A percentile compares a stretch with the other conserved stretches of the same genome.
These are phyloP conservation scores for Moniliella sp. DNA, from an alignment of 1,284 basidiomycete species.

Conservation along the genomic window DNA sequence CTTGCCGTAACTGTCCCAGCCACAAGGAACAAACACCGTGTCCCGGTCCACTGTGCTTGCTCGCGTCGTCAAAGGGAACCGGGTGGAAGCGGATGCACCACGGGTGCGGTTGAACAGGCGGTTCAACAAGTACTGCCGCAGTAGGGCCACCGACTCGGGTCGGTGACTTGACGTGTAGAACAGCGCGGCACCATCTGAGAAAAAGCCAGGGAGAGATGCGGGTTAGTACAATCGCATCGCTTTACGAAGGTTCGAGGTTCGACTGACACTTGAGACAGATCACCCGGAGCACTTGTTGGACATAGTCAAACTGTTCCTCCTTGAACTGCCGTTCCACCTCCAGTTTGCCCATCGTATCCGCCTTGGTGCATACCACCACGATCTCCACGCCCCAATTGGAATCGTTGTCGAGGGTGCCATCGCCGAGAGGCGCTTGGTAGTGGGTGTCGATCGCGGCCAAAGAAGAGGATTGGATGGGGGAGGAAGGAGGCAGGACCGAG, in stretches of 20 bases:
- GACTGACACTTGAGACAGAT: conserved; percentile 70
- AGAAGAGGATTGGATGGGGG: conserved; percentile 35
- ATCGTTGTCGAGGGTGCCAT: conserved; percentile 12
- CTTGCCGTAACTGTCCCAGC: conserved; percentile 96
- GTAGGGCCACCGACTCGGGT: conserved; percentile 52
- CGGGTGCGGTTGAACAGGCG: conserved; percentile 51
- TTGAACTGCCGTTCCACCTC: conserved; percentile 34
- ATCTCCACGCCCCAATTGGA: conserved; percentile 55
- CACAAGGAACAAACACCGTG: conserved; percentile 68
- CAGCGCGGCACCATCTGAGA: conserved; percentile 61
- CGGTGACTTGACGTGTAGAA: conserved; percentile 66
- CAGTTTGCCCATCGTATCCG: conserved; percentile 32
- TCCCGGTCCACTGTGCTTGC: conserved; percentile 82
- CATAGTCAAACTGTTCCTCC: conserved; percentile 83
- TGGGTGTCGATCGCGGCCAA: conserved; percentile 23
- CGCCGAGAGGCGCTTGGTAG: conserved; percentile 8
- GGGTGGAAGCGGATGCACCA: conserved; percentile 41
- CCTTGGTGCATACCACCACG: conserved; percentile 62
- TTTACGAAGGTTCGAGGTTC: conserved; percentile 1
- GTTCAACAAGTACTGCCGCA: conserved; percentile 71
- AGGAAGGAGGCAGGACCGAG: too few relatives aligned
- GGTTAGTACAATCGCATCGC: neutral
- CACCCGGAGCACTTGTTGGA: conserved; percentile 79
- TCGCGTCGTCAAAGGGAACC: conserved; percentile 60
- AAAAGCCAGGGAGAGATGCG: conserved; percentile 1